Evolutionary conservation across 768 basidiomycete species (phyloP), one percentile per base, ranked within the genome.

Genomic region (Leucogyrophana mollusca): DNA sequence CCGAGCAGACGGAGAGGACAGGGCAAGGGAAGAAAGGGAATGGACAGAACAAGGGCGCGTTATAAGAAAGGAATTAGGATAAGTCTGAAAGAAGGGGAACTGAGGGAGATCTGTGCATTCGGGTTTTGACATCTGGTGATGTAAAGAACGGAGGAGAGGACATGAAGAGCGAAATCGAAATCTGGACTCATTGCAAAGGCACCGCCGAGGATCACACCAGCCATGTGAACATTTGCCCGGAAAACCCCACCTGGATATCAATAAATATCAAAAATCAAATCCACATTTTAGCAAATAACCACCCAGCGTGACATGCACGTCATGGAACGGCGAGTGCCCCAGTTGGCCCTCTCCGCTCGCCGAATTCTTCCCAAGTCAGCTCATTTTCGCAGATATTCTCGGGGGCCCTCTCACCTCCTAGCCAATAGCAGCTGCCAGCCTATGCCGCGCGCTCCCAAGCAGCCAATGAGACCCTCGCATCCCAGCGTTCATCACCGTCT

Each of bases 61-160:
- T 62, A 61, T 66, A 61, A 61, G 58, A 64, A 51, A 27, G 45
- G 34, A 22, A 13, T 18, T 34, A 45, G 40, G 44, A 48, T 34
- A 48, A 48, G 47, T 34, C 27, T 45, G 24, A 21, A 35, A 46
- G 32, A 36, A 47, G 46, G 9, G 33, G 32, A 63, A 62, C 61
- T 54, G 34, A 24, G 10, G 22, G 35, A 40, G 43, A 58, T 56
- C 45, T 46, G 52, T 56, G 43, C 52, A 61, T 45, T 47, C 27
- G 27, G 27, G 13, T 30, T 30, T 30, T 41, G 50, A 30, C 60
- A 59, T 56, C 46, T 47, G 14, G 48, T 24, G 45, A 43, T 13
- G 33, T 22, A 47, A 24, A 35, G 16, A 35, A 39, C 36, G 45
- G 34, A 34, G 36, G 24, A 32, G 33, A 40, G 43, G 38, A 23